Conservation (phyloP, 169 alveolate species). For the Toxoplasma gondii region DNA sequence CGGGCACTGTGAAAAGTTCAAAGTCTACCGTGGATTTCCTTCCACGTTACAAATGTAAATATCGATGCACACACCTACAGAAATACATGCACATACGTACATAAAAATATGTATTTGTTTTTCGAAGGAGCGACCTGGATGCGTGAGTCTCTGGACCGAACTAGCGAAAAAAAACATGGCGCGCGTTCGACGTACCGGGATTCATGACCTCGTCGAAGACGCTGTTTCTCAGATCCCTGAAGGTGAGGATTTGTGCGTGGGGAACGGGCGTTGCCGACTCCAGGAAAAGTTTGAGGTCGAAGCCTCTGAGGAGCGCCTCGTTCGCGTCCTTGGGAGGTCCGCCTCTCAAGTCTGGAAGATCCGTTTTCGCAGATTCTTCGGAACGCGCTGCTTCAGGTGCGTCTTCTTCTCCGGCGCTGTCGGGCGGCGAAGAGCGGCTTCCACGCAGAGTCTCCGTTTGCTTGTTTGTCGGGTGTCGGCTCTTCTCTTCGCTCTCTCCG, state of each 20-base stretch:
- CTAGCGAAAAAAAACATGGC: no score
- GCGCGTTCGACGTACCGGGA: constrained; percentile 71
- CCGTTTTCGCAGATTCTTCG: constrained; percentile 42
- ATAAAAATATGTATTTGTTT: no score
- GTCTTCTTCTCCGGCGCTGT: not conserved
- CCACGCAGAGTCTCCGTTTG: not conserved
- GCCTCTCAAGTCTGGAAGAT: not conserved
- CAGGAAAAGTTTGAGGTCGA: constrained; percentile 75
- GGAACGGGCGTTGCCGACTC: constrained; percentile 80
- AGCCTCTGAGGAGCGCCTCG: constrained; percentile 85
- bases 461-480: not conserved
- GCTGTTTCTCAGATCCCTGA: constrained; percentile 84
- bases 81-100: no score
- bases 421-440: not conserved
- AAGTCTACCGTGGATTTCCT: no score
- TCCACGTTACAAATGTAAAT: no score
- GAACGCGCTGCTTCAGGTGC: not conserved
- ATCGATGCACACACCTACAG: no score
- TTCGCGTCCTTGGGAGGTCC: constrained; percentile 89
- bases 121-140: no score
- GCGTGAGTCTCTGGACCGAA: no score
- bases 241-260: constrained; percentile 88
- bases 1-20: no score
- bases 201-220: constrained; percentile 82
- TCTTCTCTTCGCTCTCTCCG: not conserved